Evolutionary conservation across 2,329 filamentous ascomycete genomes (phyloP).

Genomic region (Botrytis hyacinthi): DNA sequence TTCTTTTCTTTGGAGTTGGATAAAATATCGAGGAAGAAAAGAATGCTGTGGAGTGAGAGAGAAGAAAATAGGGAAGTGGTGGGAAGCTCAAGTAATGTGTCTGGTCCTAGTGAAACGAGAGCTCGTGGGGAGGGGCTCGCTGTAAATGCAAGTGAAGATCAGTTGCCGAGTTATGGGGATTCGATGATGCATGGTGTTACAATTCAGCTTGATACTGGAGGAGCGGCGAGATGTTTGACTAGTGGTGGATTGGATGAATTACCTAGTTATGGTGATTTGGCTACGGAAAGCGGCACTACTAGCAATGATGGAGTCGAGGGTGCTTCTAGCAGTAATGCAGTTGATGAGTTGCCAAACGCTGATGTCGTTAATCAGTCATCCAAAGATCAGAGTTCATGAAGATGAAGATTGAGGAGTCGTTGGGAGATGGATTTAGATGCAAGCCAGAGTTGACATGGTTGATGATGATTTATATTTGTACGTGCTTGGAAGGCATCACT

Average conservation of each 20-base stretch:
- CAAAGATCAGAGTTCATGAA: background rate
- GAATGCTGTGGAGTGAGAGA: conserved; percentile 22
- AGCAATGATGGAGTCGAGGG: background rate
- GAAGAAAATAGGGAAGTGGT: conserved; percentile 20
- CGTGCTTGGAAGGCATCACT: background rate
- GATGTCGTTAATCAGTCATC: background rate
- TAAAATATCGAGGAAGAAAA: conserved; percentile 14
- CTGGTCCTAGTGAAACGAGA: background rate
- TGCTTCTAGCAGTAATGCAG: background rate
- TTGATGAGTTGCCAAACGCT: background rate
- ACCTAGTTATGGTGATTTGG: background rate
- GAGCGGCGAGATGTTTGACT: background rate
- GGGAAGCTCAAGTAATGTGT: background rate
- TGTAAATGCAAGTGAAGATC: background rate
- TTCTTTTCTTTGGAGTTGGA: conserved; percentile 10
- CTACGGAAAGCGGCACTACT: background rate
- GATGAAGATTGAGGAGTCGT: background rate
- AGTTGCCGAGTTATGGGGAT: conserved; percentile 10
- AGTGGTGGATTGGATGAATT: conserved; percentile 10
- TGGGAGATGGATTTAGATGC: background rate
- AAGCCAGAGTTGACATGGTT: background rate
- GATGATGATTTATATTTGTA: background rate
- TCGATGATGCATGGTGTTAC: background rate
- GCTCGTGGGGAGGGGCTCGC: background rate
- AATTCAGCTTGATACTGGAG: background rate